Evolutionary conservation across 441 rosid genomes (phyloP).

Genomic region (Gossypium laxum): DNA sequence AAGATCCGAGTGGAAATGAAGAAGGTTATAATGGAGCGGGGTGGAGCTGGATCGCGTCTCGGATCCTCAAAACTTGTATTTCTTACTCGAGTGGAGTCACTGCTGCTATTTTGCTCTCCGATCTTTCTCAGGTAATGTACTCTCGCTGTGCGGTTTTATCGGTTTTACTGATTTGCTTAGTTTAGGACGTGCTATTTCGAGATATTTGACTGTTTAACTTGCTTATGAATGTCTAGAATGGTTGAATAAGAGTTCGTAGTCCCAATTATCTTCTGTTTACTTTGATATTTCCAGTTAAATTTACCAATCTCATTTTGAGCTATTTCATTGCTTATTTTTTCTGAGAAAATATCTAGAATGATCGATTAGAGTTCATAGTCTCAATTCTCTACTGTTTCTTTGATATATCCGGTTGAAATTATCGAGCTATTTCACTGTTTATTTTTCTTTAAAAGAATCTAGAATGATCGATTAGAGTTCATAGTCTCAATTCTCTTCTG

Average conservation of each 20-base stretch:
- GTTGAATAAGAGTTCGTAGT: background rate
- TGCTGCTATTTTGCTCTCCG: constrained; percentile 71
- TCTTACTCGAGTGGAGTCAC: constrained; percentile 86
- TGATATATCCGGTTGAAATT: background rate
- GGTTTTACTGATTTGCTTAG: background rate
- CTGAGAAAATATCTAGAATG: background rate
- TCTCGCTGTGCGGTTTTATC: background rate
- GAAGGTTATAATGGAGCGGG: constrained; percentile 38
- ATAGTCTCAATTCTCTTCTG: background rate
- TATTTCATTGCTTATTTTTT: background rate
- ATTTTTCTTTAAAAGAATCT: background rate
- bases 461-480: background rate
- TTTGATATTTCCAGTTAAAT: background rate
- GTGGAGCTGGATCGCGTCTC: constrained; percentile 74
- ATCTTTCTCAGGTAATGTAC: constrained; percentile 58
- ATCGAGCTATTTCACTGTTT: background rate
- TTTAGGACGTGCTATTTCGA: background rate
- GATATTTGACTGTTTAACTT: background rate
- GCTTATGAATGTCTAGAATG: too few species aligned
- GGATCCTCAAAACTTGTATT: constrained; percentile 61
- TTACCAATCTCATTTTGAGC: background rate
- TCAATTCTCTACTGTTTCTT: background rate
- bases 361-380: background rate
- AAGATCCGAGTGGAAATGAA: constrained; percentile 17
- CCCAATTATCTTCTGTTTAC: background rate